Conservation (phyloP, 176 grass and related monocot genomes). For the Carex pumila region DNA sequence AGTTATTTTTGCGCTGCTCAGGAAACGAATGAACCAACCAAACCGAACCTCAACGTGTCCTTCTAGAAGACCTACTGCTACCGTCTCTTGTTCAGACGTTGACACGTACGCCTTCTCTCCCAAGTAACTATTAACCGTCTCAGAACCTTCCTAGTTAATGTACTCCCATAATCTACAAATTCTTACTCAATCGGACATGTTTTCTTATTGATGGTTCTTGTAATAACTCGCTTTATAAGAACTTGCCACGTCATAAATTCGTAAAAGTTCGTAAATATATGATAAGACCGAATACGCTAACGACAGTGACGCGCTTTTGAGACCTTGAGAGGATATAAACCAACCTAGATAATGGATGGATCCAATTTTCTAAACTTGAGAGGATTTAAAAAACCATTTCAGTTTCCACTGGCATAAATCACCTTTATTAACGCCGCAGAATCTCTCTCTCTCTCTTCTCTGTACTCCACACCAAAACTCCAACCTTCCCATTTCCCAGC, state of each 20-base stretch:
- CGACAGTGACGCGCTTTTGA: background rate
- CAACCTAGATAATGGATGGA: background rate
- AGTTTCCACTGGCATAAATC: background rate
- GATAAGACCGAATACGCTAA: background rate
- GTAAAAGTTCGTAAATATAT: background rate
- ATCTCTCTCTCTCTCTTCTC: background rate
- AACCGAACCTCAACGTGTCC: background rate
- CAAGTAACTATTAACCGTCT: background rate
- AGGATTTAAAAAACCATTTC: background rate
- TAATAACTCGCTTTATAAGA: background rate
- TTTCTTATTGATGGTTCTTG: background rate
- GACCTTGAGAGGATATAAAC: background rate
- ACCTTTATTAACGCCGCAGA: constrained; percentile 29
- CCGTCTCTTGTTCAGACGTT: background rate
- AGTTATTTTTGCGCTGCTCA: background rate
- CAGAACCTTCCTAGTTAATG: background rate
- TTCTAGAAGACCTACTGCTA: background rate
- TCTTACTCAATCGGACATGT: background rate
- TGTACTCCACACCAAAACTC: background rate
- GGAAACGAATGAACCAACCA: background rate
- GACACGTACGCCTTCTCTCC: constrained; percentile 9
- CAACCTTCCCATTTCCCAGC: background rate
- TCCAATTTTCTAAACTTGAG: background rate
- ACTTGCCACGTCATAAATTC: background rate
- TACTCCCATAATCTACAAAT: background rate